Base-by-base conservation (phyloP, 2,329 filamentous ascomycete species). In the Monosporascus sp. region DNA sequence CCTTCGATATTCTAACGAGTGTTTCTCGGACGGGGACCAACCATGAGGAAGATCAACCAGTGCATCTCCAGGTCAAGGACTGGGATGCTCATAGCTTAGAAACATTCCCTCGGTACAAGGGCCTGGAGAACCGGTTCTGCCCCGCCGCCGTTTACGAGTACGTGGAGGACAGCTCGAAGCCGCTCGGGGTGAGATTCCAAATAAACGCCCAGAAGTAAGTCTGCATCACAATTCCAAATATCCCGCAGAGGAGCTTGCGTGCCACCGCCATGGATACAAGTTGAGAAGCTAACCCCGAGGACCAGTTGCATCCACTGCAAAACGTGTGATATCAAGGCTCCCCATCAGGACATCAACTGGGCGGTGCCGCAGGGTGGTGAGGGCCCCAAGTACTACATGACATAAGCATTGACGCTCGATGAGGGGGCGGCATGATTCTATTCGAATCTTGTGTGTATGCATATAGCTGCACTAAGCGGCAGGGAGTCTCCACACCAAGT, bases 321-420 rank as follows among this genome's bases (percentile, higher is more conserved):
- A 81, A 99, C 94, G 15, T 99, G 94, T 71, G 94, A 99, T 72
- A 99, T 99, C 76, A 99, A 99, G 77, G 93, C 90, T 17, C 94
- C 94, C 7, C 83, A 87, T 57, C 94, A 99, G 76, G 94, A 97
- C 68, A 97, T 99, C 73, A 97, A 96, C 72, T 96, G 90, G 90
- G 84, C 90, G 63, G 94, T 94, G 35, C 94, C 94, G 7, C 91
- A 97, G 69, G 92, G 94, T 60, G 94, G 93, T 50, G 94, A 86
- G 63, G 84, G 84, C 1, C 84, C 84, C 37, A 87, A 87, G 70
- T 87, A 87, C 67, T 87, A 85, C 71, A 84, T 86, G 82, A 85
- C 82, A n/a, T 82, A 63, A 35, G 31, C 31, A 35, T 25, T 25
- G 7, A 25, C 2, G 25, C 25, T 25, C 6, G 25, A 25, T 25